A percentile compares a stretch with the other conserved stretches of the same genome.
phyloP scores from a whole-genome alignment of 1,284 basidiomycete species.

The Cutaneotrichosporon sp. region DNA sequence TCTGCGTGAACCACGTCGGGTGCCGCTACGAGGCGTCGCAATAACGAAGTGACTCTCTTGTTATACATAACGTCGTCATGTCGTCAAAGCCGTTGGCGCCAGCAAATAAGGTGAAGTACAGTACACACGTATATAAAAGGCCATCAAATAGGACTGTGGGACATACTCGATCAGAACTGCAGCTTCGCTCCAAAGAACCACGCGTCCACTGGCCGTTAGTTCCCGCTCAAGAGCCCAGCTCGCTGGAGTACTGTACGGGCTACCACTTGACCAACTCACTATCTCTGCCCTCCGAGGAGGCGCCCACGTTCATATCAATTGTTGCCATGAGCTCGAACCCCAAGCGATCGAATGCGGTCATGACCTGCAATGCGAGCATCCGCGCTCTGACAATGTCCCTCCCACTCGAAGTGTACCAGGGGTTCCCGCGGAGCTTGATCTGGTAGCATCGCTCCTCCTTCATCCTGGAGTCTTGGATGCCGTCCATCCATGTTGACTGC shows the following conservation, averaged over 20 bases:
- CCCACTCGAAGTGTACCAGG: slow-evolving; percentile 34
- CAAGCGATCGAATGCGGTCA: slow-evolving; percentile 31
- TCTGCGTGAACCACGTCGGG: no score
- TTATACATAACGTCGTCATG: not conserved
- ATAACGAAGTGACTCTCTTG: not conserved
- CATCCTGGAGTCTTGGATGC: slow-evolving; percentile 33
- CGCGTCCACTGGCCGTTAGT: slow-evolving; percentile 32
- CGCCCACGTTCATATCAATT: slow-evolving; percentile 31
- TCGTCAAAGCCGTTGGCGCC: no score
- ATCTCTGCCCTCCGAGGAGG: slow-evolving; percentile 9
- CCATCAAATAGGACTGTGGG: no score
- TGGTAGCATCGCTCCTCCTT: slow-evolving; percentile 35
- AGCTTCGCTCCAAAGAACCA: slow-evolving; percentile 41
- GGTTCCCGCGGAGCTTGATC: slow-evolving; percentile 37
- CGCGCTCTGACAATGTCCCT: slow-evolving; percentile 24
- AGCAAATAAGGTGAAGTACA: no score
- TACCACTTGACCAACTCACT: no score
- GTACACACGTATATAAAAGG: no score
- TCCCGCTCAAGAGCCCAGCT: not conserved
- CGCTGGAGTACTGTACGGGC: no score
- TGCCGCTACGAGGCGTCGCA: not conserved
- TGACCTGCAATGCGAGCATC: slow-evolving; percentile 25
- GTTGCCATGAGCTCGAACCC: slow-evolving; percentile 38
- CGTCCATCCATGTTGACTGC: slow-evolving; percentile 27
- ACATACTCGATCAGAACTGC: not conserved